These are phyloP conservation scores for Lasiodiplodia sp. DNA, from an alignment of 2,329 filamentous ascomycete genomes.

Conservation along the genomic window DNA sequence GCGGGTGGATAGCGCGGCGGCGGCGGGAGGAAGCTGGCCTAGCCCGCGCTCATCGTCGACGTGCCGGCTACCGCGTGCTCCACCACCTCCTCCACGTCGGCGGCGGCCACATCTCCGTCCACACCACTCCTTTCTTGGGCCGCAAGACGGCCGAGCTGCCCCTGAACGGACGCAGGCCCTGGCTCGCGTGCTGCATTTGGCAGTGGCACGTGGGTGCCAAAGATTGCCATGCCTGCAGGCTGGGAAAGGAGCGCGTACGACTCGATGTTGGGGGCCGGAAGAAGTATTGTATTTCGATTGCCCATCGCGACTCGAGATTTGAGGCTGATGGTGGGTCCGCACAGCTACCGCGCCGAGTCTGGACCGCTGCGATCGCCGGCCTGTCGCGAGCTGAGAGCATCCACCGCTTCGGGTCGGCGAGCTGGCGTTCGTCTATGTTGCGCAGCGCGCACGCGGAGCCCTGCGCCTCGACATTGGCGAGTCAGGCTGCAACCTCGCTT, in stretches of 20 bases:
- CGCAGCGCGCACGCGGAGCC: constrained; percentile 23
- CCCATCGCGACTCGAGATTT: constrained; percentile 20
- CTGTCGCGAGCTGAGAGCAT: constrained; percentile 16
- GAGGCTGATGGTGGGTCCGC: constrained; percentile 9
- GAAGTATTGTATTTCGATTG: constrained; percentile 6
- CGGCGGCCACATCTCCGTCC: background rate
- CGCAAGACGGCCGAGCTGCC: background rate
- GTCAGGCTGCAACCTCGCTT: constrained; percentile 15
- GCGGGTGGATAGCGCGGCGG: constrained; percentile 15
- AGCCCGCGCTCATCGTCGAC: constrained; percentile 11
- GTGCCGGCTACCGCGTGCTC: background rate
- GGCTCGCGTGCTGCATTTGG: constrained; percentile 6
- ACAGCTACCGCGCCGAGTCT: constrained; percentile 2
- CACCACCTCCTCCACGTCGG: background rate
- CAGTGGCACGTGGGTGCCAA: constrained; percentile 24
- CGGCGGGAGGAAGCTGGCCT: constrained; percentile 4
- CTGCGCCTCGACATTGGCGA: constrained; percentile 4
- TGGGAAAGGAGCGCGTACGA: constrained; percentile 1
- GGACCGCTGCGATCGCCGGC: constrained; percentile 20
- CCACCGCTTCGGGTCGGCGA: constrained; percentile 6
- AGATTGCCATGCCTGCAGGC: constrained; percentile 1
- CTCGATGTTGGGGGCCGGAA: constrained; percentile 11
- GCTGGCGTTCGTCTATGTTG: constrained; percentile 18
- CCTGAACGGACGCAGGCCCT: constrained; percentile 12
- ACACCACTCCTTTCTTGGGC: constrained; percentile 4